phyloP scores from a whole-genome alignment of 2,329 filamentous ascomycete genomes.

The Aphanocladium album region DNA sequence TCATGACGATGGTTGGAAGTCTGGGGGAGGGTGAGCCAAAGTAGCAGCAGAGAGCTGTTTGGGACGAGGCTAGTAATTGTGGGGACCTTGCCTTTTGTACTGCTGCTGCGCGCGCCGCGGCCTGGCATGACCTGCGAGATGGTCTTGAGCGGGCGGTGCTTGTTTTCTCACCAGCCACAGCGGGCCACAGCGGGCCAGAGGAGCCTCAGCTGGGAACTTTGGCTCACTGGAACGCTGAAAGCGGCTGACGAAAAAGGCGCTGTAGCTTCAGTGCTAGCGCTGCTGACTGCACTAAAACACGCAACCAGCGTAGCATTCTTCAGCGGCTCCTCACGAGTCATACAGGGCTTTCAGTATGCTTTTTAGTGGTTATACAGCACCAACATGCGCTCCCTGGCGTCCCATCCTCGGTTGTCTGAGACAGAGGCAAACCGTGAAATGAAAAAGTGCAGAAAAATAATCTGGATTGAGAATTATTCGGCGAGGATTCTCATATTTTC shows the following conservation, averaged over 20 bases:
- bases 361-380: neutral
- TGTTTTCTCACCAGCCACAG: neutral
- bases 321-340: neutral
- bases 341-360: neutral
- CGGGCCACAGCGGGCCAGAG: neutral
- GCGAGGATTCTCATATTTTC: too few relatives aligned
- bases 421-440: too few relatives aligned
- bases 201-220: neutral
- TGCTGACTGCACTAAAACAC: neutral
- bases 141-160: neutral
- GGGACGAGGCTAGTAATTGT: conserved; percentile 8
- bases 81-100: neutral
- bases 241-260: neutral
- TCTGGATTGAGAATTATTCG: too few relatives aligned
- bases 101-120: neutral
- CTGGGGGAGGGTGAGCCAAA: neutral
- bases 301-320: neutral
- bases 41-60: conserved; percentile 3
- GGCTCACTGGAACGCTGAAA: neutral
- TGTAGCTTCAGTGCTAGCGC: neutral
- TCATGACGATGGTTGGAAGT: conserved; percentile 11
- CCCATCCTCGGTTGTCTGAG: too few relatives aligned
- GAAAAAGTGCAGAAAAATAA: too few relatives aligned
- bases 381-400: neutral
- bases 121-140: too few relatives aligned